phyloP scores from a whole-genome alignment of 805 yeast species.

The Danielozyma ontarioensis region DNA sequence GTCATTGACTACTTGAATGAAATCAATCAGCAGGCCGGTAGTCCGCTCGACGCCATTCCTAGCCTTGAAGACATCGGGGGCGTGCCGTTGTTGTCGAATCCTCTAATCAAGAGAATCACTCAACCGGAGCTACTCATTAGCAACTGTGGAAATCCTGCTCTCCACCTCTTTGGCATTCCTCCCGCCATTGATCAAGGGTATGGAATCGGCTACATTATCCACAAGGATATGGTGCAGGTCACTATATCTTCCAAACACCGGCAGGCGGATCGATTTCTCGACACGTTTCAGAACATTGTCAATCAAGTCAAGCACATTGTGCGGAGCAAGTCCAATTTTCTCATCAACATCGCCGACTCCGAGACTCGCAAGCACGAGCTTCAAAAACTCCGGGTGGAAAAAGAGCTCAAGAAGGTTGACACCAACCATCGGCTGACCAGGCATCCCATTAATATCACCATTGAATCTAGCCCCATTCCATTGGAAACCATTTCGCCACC shows the following conservation, averaged over 20 bases:
- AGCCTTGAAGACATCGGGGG: conserved; percentile 4
- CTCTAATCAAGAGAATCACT: conserved; percentile 26
- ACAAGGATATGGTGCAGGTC: conserved; percentile 69
- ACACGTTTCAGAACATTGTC: conserved; percentile 59
- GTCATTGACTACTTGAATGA: conserved; percentile 32
- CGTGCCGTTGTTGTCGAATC: conserved; percentile 31
- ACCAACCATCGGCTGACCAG: conserved; percentile 10
- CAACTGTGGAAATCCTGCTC: conserved; percentile 89
- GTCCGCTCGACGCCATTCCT: conserved; percentile 21
- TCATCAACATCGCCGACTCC: conserved; percentile 26
- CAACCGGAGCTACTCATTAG: conserved; percentile 42
- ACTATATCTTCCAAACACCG: conserved; percentile 86
- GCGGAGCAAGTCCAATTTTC: conserved; percentile 30
- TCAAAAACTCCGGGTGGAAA: conserved; percentile 27
- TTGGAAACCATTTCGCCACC: conserved; percentile 6
- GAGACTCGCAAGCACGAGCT: conserved; percentile 28
- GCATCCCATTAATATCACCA: conserved; percentile 18
- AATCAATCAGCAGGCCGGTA: conserved; percentile 31
- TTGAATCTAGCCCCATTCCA: conserved; percentile 9
- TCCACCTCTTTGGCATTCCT: conserved; percentile 84
- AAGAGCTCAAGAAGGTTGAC: conserved; percentile 27
- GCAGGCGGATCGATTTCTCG: conserved; percentile 75
- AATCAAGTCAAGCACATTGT: conserved; percentile 52
- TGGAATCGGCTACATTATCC: conserved; percentile 89
- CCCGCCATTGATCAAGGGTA: conserved; percentile 88